phyloP scores from a whole-genome alignment of 495 filamentous ascomycete genomes.

The Amorphotheca resinae region DNA sequence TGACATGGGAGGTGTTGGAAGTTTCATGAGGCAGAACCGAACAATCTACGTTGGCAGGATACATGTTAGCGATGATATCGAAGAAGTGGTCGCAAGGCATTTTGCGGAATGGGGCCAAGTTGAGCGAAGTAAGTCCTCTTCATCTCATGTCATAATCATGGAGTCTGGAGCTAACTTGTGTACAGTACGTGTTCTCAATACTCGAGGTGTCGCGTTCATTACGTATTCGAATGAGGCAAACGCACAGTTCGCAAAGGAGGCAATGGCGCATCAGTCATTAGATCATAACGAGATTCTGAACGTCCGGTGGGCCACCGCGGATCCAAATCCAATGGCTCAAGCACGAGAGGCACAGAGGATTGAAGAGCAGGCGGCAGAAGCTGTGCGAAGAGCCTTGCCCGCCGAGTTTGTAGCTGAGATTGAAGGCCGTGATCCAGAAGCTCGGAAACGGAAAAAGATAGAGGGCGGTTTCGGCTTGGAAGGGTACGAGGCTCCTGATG shows the following conservation, averaged over 20 bases:
- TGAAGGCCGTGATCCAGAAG: slow-evolving; percentile 79
- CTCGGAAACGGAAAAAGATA: slow-evolving; percentile 74
- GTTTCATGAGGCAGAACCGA: slow-evolving; percentile 80
- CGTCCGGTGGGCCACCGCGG: slow-evolving; percentile 91
- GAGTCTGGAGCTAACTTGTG: slow-evolving; percentile 4
- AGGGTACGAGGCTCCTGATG: slow-evolving; percentile 90
- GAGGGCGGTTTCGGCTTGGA: slow-evolving; percentile 81
- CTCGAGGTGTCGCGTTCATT: slow-evolving; percentile 79
- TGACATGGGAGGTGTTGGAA: slow-evolving; percentile 93
- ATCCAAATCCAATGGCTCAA: slow-evolving; percentile 92
- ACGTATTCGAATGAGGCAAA: slow-evolving; percentile 81
- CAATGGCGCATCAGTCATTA: slow-evolving; percentile 75
- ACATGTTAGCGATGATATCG: slow-evolving; percentile 93
- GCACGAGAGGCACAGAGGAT: slow-evolving; percentile 80
- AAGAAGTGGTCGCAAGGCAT: slow-evolving; percentile 88
- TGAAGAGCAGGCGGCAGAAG: slow-evolving; percentile 97
- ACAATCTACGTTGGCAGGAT: slow-evolving; percentile 90
- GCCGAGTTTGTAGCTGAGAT: slow-evolving; percentile 87
- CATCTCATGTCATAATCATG: not conserved
- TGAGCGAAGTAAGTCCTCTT: slow-evolving; percentile 46
- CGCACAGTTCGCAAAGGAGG: slow-evolving; percentile 81
- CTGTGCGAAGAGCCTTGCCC: slow-evolving; percentile 80
- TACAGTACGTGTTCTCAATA: slow-evolving; percentile 69
- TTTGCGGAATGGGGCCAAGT: slow-evolving; percentile 91
- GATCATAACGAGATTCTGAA: slow-evolving; percentile 90